Evolutionary conservation across 2,329 filamentous ascomycete genomes (phyloP).

Genomic region (Nigrospora oryzae): DNA sequence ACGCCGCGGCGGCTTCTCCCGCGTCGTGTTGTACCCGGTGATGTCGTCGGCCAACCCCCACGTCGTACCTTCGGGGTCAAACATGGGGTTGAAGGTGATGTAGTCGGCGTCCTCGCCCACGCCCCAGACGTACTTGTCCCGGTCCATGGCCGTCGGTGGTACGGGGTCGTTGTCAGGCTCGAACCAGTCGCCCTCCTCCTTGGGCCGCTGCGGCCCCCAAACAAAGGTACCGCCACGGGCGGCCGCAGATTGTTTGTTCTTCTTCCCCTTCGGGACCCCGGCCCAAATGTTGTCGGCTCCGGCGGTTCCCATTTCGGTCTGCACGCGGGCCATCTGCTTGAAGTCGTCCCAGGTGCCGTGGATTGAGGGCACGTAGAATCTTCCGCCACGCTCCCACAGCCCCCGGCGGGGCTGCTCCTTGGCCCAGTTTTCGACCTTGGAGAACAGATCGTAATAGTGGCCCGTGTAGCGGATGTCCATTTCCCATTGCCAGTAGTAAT

Average conservation of each 20-base stretch:
- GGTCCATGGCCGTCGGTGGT: slow-evolving; percentile 65
- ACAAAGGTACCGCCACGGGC: slow-evolving; percentile 52
- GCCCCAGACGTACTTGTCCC: slow-evolving; percentile 79
- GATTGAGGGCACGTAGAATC: slow-evolving; percentile 69
- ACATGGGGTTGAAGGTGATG: slow-evolving; percentile 86
- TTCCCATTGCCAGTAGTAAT: slow-evolving; percentile 92
- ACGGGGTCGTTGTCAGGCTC: slow-evolving; percentile 63
- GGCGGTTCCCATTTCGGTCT: slow-evolving; percentile 61
- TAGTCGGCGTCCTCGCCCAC: slow-evolving; percentile 85
- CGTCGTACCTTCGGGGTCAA: slow-evolving; percentile 77
- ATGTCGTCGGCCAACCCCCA: slow-evolving; percentile 80
- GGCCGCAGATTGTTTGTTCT: slow-evolving; percentile 23
- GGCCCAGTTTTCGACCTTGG: slow-evolving; percentile 62
- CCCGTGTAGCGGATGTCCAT: slow-evolving; percentile 89
- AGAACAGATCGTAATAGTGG: slow-evolving; percentile 71
- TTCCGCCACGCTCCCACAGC: slow-evolving; percentile 70
- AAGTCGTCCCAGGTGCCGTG: slow-evolving; percentile 79
- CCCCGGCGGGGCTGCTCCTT: slow-evolving; percentile 68
- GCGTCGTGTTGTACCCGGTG: slow-evolving; percentile 68
- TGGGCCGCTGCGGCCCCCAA: slow-evolving; percentile 76
- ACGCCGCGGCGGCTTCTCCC: slow-evolving; percentile 61
- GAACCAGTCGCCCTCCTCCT: slow-evolving; percentile 61
- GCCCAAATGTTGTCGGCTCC: slow-evolving; percentile 62
- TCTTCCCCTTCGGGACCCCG: slow-evolving; percentile 31
- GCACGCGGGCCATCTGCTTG: slow-evolving; percentile 65